phyloP scores from a whole-genome alignment of 768 basidiomycete genomes.

The Imleria badia region DNA sequence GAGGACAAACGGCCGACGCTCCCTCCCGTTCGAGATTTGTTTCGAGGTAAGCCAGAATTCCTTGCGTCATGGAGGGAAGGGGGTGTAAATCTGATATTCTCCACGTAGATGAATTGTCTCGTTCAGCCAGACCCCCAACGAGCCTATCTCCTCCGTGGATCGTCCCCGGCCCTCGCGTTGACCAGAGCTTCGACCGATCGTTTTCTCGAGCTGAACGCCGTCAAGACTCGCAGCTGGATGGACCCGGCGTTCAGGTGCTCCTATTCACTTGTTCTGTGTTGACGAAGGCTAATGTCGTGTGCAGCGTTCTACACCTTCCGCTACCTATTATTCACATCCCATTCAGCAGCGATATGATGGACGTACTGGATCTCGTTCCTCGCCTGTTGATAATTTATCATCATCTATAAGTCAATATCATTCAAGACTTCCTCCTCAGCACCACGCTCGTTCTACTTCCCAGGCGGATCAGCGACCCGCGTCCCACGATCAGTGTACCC shows the following conservation, averaged over 20 bases:
- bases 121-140: slow-evolving; percentile 37
- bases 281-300: slow-evolving; percentile 2
- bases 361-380: slow-evolving; percentile 18
- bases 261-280: background rate
- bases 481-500: slow-evolving; percentile 28
- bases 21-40: slow-evolving; percentile 69
- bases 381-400: slow-evolving; percentile 22
- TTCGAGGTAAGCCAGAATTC: slow-evolving; percentile 47
- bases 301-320: slow-evolving; percentile 24
- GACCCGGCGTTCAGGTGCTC: slow-evolving; percentile 34
- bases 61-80: background rate
- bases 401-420: slow-evolving; percentile 22
- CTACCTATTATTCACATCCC: slow-evolving; percentile 19
- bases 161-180: slow-evolving; percentile 42
- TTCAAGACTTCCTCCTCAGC: slow-evolving; percentile 20
- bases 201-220: slow-evolving; percentile 25
- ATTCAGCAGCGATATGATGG: slow-evolving; percentile 30
- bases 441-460: slow-evolving; percentile 29
- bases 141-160: slow-evolving; percentile 43
- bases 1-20: slow-evolving; percentile 53
- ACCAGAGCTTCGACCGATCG: slow-evolving; percentile 24
- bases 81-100: background rate
- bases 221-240: slow-evolving; percentile 24
- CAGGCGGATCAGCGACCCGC: slow-evolving; percentile 26
- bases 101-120: slow-evolving; percentile 47